Base-by-base conservation (phyloP, 352 stramenopile genomes). In the Phytophthora palmivora region DNA sequence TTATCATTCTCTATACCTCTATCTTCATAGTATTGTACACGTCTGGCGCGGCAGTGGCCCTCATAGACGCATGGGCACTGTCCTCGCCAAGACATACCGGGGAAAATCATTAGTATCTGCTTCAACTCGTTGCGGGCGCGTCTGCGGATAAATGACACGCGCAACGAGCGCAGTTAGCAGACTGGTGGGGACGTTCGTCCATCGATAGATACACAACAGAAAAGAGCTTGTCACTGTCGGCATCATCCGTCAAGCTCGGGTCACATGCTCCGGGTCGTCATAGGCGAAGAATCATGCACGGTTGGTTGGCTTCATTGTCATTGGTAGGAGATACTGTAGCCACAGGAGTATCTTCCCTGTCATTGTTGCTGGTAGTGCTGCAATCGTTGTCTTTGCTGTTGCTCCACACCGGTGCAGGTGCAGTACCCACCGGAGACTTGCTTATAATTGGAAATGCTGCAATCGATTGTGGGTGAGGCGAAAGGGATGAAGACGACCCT, bases 51-150 rank as follows among this genome's bases (percentile, higher is more conserved):
- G 49, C 49, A 58, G 32, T 46, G 18, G 34, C 24, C 24, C 24
- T 28, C 24, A 28, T 28, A 28, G 24, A 28, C 24, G 24, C 24
- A 28, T 28, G 24, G 24, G 24, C 24, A 28, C 24, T 28, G 14
- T 15, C 34, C 44, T 34, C 24, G 39, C 43, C 53, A 2, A 67
- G 39, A 62, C 48, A 68, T 54, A 53, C 41, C n/a, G 22, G 38
- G 30, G 33, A 74, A 70, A 44, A 6, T 60, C 37, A 67, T 64
- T 63, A 67, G 42, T 58, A 47, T 60, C 61, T 75, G 67, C 55
- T 50, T 71, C 54, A 67, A 33, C 55, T 63, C 54, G 53, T 58
- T 58, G 53, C 34, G 43, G n/a, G 42, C 46, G 62, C 37, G 33
- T 52, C 52, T 33, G 16, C 9, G 26, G 42, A 41, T 22, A 30